These are phyloP conservation scores for Phytophthora lateralis DNA, from an alignment of 352 stramenopile species.

Conservation along the genomic window DNA sequence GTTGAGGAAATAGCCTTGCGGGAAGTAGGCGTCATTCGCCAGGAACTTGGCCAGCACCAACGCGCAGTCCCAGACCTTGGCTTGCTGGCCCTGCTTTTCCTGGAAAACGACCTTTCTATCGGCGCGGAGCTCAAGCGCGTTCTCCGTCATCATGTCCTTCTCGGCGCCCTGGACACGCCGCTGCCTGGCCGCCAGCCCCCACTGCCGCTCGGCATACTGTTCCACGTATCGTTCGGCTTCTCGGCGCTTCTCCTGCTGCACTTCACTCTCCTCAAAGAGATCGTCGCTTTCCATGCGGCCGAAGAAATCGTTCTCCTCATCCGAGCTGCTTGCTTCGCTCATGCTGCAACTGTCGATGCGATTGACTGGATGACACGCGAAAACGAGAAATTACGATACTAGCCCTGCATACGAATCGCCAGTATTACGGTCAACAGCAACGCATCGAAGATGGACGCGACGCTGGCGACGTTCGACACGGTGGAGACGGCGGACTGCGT, in stretches of 20 bases:
- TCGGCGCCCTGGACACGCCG: slow-evolving; percentile 28
- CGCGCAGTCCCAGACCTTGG: slow-evolving; percentile 66
- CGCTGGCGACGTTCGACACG: slow-evolving; percentile 77
- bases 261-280: slow-evolving; percentile 44
- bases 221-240: slow-evolving; percentile 40
- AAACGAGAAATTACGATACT: slow-evolving; percentile 17
- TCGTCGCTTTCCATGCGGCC: slow-evolving; percentile 43
- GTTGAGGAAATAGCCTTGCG: slow-evolving; percentile 44
- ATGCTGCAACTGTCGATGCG: slow-evolving; percentile 15
- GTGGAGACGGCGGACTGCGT: slow-evolving; percentile 85
- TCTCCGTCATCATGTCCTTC: slow-evolving; percentile 41
- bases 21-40: slow-evolving; percentile 38
- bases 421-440: slow-evolving; percentile 10
- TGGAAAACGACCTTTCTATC: slow-evolving; percentile 39
- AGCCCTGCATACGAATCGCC: slow-evolving; percentile 15
- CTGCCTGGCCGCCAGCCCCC: slow-evolving; percentile 46
- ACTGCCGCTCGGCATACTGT: slow-evolving; percentile 46
- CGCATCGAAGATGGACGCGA: slow-evolving; percentile 31
- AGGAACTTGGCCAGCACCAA: slow-evolving; percentile 63
- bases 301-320: slow-evolving; percentile 50
- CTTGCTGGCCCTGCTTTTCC: slow-evolving; percentile 63
- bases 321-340: slow-evolving; percentile 32
- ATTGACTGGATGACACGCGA: slow-evolving; percentile 24
- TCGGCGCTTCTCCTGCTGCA: slow-evolving; percentile 41
- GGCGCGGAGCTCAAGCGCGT: slow-evolving; percentile 30